Evolutionary conservation across 495 filamentous ascomycete genomes (phyloP), one percentile per base, ranked within the genome.

Genomic region (Wilcoxina mikolae): DNA sequence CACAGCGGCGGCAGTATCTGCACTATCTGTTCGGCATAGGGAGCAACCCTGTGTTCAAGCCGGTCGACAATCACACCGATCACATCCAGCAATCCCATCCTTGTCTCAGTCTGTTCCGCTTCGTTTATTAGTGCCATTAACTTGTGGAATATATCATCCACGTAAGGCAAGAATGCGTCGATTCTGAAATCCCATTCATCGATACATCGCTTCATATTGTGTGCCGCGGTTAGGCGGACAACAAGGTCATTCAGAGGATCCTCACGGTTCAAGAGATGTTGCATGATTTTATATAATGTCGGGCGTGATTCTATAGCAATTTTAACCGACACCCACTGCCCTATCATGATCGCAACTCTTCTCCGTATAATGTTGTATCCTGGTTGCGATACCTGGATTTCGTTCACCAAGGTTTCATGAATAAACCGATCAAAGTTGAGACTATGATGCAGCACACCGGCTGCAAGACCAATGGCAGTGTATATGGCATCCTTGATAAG

Each of bases 401-500:
- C 91, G 2, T 78, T 73, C 3, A 84, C 78, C 33, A 96, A 70
- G 1, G 82, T 87, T 0, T 75, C 73, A 28, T 77, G 75, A 18
- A 98, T 68, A 63, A 95, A 86, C 2, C 68, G 62, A 60, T 89
- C 83, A 70, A 95, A 94, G 65, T 95, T 82, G 49, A 95, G 73
- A 20, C 73, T 69, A 5, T 76, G 65, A 41, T 79, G 72, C 23
- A 95, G 67, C n/a, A 84, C 75, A 3, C 85, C 74, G 0, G 89
- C 84, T 0, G 91, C 81, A 33, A 94, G 73, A 4, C 91, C 91
- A 60, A 98, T 79, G 9, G 91, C 87, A 39, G 84, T 88, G 60
- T 98, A 98, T 2, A 95, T 77, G 0, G 91, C 88, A 62, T 98
- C 91, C 66, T 94, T 95, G 56, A 84, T 76, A 15, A 90, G 71